A percentile compares a stretch with the other conserved stretches of the same genome.
phyloP scores from a whole-genome alignment of 192 early-diverging fungal genomes.

The Coemansia sp. region DNA sequence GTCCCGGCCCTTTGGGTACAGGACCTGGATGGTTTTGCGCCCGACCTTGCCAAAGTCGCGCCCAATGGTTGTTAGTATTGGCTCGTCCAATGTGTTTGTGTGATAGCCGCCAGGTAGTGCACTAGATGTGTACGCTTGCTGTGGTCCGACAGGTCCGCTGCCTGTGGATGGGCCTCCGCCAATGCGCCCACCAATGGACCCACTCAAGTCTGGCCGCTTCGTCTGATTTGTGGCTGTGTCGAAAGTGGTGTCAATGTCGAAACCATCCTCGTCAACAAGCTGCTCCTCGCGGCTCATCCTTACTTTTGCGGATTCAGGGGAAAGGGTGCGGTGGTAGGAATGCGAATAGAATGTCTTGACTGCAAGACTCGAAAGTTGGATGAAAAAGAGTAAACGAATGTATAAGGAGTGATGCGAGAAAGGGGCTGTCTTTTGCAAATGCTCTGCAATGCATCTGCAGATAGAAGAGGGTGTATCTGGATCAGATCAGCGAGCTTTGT shows the following conservation, averaged over 20 bases:
- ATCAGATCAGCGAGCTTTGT: background rate
- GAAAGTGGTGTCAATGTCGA: constrained; percentile 35
- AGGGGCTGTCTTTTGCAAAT: background rate
- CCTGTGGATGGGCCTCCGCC: constrained; percentile 9
- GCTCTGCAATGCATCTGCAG: background rate
- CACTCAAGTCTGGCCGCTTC: constrained; percentile 48
- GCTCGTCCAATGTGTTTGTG: constrained; percentile 90
- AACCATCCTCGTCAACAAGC: constrained; percentile 49
- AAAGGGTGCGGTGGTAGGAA: background rate
- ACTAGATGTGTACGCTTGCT: constrained; percentile 36
- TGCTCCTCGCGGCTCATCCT: constrained; percentile 45
- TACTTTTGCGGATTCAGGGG: background rate
- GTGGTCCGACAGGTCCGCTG: constrained; percentile 22
- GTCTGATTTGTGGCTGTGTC: constrained; percentile 8
- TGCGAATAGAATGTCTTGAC: background rate
- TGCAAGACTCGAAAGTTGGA: background rate
- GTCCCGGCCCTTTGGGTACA: constrained; percentile 46
- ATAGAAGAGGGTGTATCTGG: background rate
- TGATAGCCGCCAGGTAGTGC: constrained; percentile 51
- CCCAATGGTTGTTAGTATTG: constrained; percentile 88
- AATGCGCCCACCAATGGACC: constrained; percentile 46
- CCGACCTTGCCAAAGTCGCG: constrained; percentile 45
- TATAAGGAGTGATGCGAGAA: background rate
- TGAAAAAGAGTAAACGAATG: background rate
- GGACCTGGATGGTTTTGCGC: constrained; percentile 38